A percentile compares a stretch with the other conserved stretches of the same genome.
Conservation (phyloP, 2,329 filamentous ascomycete genomes). For the Fusarium buharicum region DNA sequence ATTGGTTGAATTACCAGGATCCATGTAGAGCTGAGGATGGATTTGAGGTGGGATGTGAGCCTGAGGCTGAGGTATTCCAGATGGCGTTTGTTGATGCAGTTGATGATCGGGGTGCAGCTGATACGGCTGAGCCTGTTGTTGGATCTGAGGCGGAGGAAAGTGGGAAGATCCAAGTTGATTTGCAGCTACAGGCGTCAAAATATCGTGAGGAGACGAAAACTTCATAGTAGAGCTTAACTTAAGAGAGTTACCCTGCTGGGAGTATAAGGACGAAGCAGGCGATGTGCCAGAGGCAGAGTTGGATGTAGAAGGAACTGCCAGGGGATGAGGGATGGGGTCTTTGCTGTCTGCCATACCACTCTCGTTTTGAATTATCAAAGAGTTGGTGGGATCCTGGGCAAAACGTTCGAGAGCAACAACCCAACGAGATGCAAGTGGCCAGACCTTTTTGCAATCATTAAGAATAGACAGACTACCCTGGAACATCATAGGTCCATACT, state of each 20-base stretch:
- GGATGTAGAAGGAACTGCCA: conserved; percentile 28
- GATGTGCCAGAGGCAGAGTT: conserved; percentile 24
- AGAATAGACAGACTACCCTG: conserved; percentile 58
- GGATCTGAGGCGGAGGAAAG: conserved; percentile 35
- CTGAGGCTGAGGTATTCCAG: conserved; percentile 36
- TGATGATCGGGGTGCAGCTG: conserved; percentile 1
- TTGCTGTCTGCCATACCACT: conserved; percentile 63
- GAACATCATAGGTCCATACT: conserved; percentile 59
- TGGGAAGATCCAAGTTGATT: conserved; percentile 19
- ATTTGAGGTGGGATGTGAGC: conserved; percentile 29
- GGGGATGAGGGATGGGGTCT: conserved; percentile 47
- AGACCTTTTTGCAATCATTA: conserved; percentile 60
- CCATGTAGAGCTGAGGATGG: conserved; percentile 26
- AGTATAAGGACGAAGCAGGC: conserved; percentile 35
- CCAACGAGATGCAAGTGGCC: conserved; percentile 65
- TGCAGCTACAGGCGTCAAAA: conserved; percentile 21
- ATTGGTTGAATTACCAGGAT: conserved; percentile 9
- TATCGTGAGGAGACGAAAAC: conserved; percentile 26
- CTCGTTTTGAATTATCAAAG: conserved; percentile 56
- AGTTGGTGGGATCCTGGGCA: conserved; percentile 56
- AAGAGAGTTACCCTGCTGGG: conserved; percentile 18
- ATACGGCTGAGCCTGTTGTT: conserved; percentile 34
- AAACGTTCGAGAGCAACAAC: conserved; percentile 61
- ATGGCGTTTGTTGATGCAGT: conserved; percentile 14
- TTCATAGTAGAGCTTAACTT: conserved; percentile 24